These are phyloP conservation scores for Phallus indusiatus DNA, from an alignment of 768 basidiomycete species.

Conservation along the genomic window DNA sequence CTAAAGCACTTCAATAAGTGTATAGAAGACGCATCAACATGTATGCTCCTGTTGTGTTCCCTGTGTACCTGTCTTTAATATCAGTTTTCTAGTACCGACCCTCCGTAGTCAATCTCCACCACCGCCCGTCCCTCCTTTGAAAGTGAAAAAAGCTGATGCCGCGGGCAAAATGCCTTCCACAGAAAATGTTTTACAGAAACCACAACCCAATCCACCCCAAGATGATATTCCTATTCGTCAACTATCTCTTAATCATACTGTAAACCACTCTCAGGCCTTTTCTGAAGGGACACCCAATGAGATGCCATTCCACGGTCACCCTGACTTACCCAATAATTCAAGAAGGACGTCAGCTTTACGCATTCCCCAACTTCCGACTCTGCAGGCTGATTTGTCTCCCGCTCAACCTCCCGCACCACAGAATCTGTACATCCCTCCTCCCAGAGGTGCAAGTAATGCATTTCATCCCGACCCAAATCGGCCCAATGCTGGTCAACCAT, in stretches of 20 bases:
- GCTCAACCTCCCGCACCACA: not conserved
- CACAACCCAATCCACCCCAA: constrained; percentile 19
- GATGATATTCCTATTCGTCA: not conserved
- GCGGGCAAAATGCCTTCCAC: not conserved
- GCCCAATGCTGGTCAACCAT: not conserved
- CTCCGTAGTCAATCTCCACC: constrained; percentile 49
- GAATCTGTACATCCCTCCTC: constrained; percentile 11
- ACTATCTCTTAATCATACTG: not conserved
- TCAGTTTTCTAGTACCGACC: constrained; percentile 36
- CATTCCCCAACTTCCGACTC: not conserved
- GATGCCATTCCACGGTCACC: not conserved
- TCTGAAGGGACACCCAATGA: not conserved
- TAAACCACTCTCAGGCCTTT: not conserved
- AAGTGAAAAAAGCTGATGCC: not conserved
- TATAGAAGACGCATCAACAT: constrained; percentile 64
- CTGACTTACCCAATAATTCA: not conserved
- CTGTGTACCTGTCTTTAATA: not conserved
- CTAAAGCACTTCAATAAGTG: constrained; percentile 70
- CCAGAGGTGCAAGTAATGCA: constrained; percentile 9
- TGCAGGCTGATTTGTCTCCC: not conserved
- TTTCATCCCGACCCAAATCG: not conserved
- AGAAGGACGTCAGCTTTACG: not conserved
- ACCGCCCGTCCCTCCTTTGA: constrained; percentile 49
- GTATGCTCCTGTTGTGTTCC: constrained; percentile 38
- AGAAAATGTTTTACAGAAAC: not conserved